phyloP scores from a whole-genome alignment of 2,329 filamentous ascomycete species.

The Acrocalymma vagum region DNA sequence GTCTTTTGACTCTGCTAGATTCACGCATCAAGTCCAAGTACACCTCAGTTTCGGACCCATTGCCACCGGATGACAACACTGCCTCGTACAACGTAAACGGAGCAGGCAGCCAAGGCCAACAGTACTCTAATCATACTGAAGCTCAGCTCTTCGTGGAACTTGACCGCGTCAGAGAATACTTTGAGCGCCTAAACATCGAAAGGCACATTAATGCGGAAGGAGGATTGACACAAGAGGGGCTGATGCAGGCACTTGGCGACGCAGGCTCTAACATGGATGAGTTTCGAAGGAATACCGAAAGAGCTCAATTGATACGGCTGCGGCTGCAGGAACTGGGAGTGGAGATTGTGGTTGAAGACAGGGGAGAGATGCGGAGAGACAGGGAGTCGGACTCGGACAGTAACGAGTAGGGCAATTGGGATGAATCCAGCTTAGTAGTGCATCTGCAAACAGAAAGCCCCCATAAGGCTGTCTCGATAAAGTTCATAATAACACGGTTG shows the following conservation, averaged over 20 bases:
- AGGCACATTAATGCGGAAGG: constrained; percentile 16
- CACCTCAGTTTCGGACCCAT: constrained; percentile 78
- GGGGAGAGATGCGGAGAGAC: constrained; percentile 9
- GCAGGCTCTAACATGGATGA: constrained; percentile 33
- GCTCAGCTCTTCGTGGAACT: constrained; percentile 33
- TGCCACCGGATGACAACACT: constrained; percentile 70
- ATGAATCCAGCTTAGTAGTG: too few species aligned
- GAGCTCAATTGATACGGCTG: constrained; percentile 25
- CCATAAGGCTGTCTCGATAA: too few species aligned
- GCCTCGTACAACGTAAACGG: constrained; percentile 26
- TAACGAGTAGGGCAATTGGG: constrained; percentile 1
- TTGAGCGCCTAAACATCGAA: constrained; percentile 33
- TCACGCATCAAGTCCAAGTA: constrained; percentile 62
- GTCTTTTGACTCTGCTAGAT: constrained; percentile 75
- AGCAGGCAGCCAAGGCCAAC: constrained; percentile 1
- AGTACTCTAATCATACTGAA: constrained; percentile 12
- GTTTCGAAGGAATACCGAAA: constrained; percentile 35
- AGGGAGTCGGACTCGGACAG: constrained; percentile 1
- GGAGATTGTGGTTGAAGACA: constrained; percentile 35
- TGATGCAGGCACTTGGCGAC: constrained; percentile 27
- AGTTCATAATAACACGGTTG: too few species aligned
- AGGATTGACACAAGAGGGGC: constrained; percentile 25
- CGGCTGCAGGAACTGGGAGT: constrained; percentile 34
- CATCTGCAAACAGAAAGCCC: too few species aligned
- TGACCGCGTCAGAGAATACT: constrained; percentile 36